Evolutionary conservation across 1,284 basidiomycete species (phyloP).

Genomic region (Leccinum fallax): DNA sequence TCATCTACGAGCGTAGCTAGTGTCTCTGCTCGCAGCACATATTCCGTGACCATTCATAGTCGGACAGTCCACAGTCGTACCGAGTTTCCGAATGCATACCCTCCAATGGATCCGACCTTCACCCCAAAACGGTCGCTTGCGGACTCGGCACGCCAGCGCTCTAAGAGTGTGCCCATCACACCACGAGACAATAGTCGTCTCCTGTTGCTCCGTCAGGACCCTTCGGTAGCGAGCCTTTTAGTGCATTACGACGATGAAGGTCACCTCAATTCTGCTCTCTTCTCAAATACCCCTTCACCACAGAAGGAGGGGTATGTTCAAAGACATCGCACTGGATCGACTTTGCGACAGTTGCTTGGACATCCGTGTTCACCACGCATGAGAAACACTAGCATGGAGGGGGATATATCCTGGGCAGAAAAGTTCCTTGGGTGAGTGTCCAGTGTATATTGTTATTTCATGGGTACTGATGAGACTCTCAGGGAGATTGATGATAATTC

Average conservation of each 20-base stretch:
- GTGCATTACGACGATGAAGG: slow-evolving; percentile 74
- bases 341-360: slow-evolving; percentile 68
- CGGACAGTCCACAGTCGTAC: slow-evolving; percentile 62
- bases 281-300: slow-evolving; percentile 60
- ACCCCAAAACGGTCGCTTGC: slow-evolving; percentile 29
- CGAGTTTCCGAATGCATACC: slow-evolving; percentile 65
- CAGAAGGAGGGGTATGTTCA: slow-evolving; percentile 49
- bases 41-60: slow-evolving; percentile 66
- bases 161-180: slow-evolving; percentile 37
- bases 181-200: slow-evolving; percentile 56
- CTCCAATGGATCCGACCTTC: slow-evolving; percentile 35
- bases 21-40: slow-evolving; percentile 58
- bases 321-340: slow-evolving; percentile 63
- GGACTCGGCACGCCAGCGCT: slow-evolving; percentile 33
- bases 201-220: slow-evolving; percentile 65
- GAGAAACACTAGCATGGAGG: slow-evolving; percentile 46
- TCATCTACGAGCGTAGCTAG: slow-evolving; percentile 53
- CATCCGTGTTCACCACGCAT: slow-evolving; percentile 43
- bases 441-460: not conserved
- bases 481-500: slow-evolving; percentile 52
- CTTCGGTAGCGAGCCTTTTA: slow-evolving; percentile 72
- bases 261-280: slow-evolving; percentile 56
- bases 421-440: slow-evolving; percentile 61
- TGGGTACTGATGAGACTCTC: slow-evolving; percentile 9
- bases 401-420: slow-evolving; percentile 82